phyloP scores from a whole-genome alignment of 495 filamentous ascomycete species.

The Trichoderma gamsii region DNA sequence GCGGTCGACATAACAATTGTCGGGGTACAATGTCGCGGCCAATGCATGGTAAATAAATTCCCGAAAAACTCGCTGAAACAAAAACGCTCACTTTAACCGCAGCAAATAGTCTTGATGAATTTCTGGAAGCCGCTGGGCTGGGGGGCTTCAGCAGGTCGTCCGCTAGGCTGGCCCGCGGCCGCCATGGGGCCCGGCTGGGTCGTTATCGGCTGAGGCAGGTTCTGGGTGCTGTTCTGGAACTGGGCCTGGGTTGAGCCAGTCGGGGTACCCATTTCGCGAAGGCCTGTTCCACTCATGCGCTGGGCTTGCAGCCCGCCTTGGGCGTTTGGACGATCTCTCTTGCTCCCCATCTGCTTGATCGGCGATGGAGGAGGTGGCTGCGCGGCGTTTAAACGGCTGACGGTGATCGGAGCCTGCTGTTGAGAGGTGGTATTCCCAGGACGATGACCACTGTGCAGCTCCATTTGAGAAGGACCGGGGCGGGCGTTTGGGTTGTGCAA shows the following conservation, averaged over 20 bases:
- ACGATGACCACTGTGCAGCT: constrained; percentile 60
- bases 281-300: constrained; percentile 64
- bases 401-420: constrained; percentile 59
- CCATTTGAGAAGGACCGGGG: constrained; percentile 70
- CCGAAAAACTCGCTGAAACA: not conserved
- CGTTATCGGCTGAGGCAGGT: constrained; percentile 64
- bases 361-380: constrained; percentile 86
- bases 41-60: constrained; percentile 12
- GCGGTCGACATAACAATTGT: constrained; percentile 7
- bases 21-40: constrained; percentile 4
- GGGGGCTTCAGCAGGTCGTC: constrained; percentile 35
- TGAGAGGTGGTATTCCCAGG: constrained; percentile 54
- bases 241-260: constrained; percentile 81
- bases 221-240: constrained; percentile 83
- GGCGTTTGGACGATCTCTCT: constrained; percentile 79
- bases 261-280: constrained; percentile 67
- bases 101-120: constrained; percentile 77
- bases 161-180: constrained; percentile 40
- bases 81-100: constrained; percentile 49
- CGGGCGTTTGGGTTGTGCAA: constrained; percentile 67
- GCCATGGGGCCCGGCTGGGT: constrained; percentile 50
- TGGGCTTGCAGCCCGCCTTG: constrained; percentile 63
- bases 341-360: constrained; percentile 66
- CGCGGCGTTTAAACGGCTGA: constrained; percentile 94
- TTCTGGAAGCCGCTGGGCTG: constrained; percentile 58